Evolutionary conservation across 352 stramenopile species (phyloP).

Genomic region (Phytopythium oedochilum): DNA sequence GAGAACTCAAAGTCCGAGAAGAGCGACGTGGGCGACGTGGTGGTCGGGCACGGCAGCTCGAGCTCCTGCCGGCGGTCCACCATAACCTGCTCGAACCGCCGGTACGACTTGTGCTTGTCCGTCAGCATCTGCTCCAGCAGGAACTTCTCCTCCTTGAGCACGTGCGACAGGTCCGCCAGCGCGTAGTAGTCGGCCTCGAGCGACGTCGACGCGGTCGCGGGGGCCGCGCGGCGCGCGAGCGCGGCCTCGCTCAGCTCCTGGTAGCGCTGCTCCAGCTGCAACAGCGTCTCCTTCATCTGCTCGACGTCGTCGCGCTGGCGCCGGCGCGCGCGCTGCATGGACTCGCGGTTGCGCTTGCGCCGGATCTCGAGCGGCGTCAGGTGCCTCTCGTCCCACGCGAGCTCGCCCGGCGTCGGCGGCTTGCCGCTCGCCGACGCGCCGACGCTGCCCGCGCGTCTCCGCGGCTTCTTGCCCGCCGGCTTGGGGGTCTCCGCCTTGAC

Average conservation of each 20-base stretch:
- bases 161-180: slow-evolving; percentile 46
- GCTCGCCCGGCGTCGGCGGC: slow-evolving; percentile 3
- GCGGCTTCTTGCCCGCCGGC: slow-evolving; percentile 2
- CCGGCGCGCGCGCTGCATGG: slow-evolving; percentile 43
- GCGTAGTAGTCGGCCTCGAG: slow-evolving; percentile 45
- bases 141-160: slow-evolving; percentile 58
- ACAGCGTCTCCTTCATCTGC: slow-evolving; percentile 39
- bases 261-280: slow-evolving; percentile 41
- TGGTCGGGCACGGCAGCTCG: slow-evolving; percentile 29
- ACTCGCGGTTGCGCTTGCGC: slow-evolving; percentile 49
- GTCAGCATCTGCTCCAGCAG: slow-evolving; percentile 43
- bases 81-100: slow-evolving; percentile 44
- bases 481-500: neutral
- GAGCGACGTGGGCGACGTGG: slow-evolving; percentile 19
- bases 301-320: slow-evolving; percentile 44
- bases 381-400: slow-evolving; percentile 22
- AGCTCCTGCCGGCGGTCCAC: slow-evolving; percentile 45
- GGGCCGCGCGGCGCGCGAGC: slow-evolving; percentile 12
- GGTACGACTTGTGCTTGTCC: slow-evolving; percentile 41
- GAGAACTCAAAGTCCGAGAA: slow-evolving; percentile 42
- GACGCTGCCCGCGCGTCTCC: neutral
- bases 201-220: neutral
- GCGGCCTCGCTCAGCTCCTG: slow-evolving; percentile 34
- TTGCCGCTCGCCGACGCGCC: neutral
- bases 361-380: slow-evolving; percentile 43